Conservation (phyloP, 139 green algal genomes). For the Haematococcus lacustris region DNA sequence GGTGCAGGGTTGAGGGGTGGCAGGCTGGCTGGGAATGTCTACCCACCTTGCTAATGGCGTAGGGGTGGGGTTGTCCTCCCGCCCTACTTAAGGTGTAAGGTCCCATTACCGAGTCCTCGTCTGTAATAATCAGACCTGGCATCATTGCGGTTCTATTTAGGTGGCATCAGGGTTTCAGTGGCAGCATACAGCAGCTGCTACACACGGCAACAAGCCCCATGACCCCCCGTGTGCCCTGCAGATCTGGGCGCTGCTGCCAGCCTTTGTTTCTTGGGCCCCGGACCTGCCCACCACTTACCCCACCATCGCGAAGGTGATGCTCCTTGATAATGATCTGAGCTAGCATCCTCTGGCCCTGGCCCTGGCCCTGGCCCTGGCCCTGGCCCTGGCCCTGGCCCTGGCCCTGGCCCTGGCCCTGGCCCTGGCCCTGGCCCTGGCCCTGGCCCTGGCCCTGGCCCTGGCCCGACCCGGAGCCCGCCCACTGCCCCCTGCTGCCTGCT, state of each 20-base stretch:
- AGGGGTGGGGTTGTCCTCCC: too few species aligned
- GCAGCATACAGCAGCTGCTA: not conserved
- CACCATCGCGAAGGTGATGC: not conserved
- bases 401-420: too few species aligned
- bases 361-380: not conserved
- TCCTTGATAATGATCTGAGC: not conserved
- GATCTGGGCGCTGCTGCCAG: slow-evolving; percentile 78
- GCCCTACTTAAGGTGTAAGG: too few species aligned
- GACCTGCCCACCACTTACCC: slow-evolving; percentile 41
- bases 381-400: not conserved
- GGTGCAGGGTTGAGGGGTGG: too few species aligned
- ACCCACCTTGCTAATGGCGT: too few species aligned
- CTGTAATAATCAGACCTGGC: not conserved
- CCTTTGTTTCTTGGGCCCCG: slow-evolving; percentile 68
- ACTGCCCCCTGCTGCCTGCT: not conserved
- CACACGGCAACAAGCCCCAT: not conserved
- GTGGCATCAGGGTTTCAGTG: not conserved
- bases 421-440: too few species aligned
- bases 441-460: not conserved
- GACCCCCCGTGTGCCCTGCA: slow-evolving; percentile 36
- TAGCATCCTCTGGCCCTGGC: not conserved
- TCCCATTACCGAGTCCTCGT: too few species aligned
- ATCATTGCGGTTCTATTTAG: too few species aligned
- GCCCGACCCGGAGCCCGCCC: not conserved
- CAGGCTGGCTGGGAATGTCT: too few species aligned